These are phyloP conservation scores for Torrubiellomyces zombiae DNA, from an alignment of 2,329 filamentous ascomycete genomes.

Conservation along the genomic window DNA sequence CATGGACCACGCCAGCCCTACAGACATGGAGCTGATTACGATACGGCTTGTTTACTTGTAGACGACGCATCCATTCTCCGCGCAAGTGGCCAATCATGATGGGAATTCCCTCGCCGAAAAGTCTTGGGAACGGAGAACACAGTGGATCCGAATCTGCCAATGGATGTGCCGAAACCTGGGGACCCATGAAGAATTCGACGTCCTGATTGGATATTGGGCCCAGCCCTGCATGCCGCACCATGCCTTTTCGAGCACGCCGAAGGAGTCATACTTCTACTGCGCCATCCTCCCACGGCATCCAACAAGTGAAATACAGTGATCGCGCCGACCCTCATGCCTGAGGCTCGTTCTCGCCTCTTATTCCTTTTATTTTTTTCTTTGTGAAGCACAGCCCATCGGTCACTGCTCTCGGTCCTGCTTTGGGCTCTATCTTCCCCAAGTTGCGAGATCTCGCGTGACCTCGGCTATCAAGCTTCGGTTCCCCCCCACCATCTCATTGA, in stretches of 20 bases:
- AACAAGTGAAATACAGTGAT: constrained; percentile 18
- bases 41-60: no score
- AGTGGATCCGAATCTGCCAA: constrained; percentile 13
- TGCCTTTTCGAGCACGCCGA: constrained; percentile 25
- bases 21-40: no score
- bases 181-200: constrained; percentile 1
- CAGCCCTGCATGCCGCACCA: constrained; percentile 11
- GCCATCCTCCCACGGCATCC: constrained; percentile 15
- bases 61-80: no score
- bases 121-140: no score
- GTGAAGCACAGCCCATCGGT: no score
- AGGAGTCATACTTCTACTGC: constrained; percentile 19
- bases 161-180: constrained; percentile 3
- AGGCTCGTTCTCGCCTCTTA: constrained; percentile 11
- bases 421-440: no score
- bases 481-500: no score
- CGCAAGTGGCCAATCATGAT: constrained; percentile 20
- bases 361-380: constrained; percentile 6
- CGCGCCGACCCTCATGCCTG: no score
- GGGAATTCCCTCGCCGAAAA: constrained; percentile 20
- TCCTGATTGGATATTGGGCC: constrained; percentile 13
- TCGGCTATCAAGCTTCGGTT: no score
- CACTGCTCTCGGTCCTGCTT: no score
- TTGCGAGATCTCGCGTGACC: no score
- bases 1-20: no score